These are phyloP conservation scores for Stachybotrys elegans DNA, from an alignment of 2,329 filamentous ascomycete species.

Conservation along the genomic window DNA sequence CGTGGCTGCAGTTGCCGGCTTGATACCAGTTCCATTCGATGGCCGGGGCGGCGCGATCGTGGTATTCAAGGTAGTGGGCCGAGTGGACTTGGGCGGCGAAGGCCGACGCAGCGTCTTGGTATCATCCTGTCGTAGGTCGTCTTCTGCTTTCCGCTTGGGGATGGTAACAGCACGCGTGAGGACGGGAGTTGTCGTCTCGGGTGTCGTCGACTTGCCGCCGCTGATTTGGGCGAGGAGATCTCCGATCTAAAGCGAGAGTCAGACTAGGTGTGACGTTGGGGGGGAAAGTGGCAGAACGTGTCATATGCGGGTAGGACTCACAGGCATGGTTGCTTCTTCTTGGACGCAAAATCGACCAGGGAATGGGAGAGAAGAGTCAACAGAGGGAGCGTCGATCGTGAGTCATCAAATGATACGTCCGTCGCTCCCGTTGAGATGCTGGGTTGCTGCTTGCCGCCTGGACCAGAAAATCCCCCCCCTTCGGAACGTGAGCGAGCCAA, in stretches of 20 bases:
- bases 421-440: too few species aligned
- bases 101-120: conserved; percentile 37
- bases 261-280: too few species aligned
- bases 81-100: conserved; percentile 8
- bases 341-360: too few species aligned
- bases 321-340: conserved; percentile 24
- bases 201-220: conserved; percentile 39
- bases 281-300: not conserved
- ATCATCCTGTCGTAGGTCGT: conserved; percentile 36
- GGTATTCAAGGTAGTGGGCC: too few species aligned
- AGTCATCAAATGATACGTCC: too few species aligned
- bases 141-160: conserved; percentile 54
- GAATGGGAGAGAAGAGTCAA: too few species aligned
- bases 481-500: too few species aligned
- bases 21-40: conserved; percentile 5
- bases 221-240: conserved; percentile 50
- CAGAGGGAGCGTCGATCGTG: too few species aligned
- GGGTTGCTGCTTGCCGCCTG: too few species aligned
- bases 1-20: conserved; percentile 6
- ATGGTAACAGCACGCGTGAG: conserved; percentile 18
- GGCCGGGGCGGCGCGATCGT: conserved; percentile 1
- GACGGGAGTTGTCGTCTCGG: conserved; percentile 26
- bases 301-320: conserved; percentile 13
- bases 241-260: conserved; percentile 23
- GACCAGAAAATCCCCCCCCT: too few species aligned